phyloP scores from a whole-genome alignment of 306 rosid genomes.

The Corylus heterophylla region DNA sequence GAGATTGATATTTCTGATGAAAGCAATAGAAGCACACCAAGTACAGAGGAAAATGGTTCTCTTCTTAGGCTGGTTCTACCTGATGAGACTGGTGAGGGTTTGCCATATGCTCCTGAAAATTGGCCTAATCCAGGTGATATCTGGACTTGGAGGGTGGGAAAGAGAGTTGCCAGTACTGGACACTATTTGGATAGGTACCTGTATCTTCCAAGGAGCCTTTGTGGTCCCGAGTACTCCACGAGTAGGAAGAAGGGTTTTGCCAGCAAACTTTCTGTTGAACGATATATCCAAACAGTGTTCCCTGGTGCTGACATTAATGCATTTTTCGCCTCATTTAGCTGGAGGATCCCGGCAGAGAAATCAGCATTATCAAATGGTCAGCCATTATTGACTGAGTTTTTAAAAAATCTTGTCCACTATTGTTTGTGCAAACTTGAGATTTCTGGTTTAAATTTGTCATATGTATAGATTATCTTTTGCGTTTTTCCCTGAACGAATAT shows the following conservation, averaged over 20 bases:
- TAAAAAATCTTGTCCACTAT: background rate
- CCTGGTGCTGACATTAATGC: constrained; percentile 47
- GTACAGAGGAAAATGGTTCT: constrained; percentile 11
- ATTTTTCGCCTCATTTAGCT: constrained; percentile 67
- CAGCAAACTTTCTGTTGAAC: constrained; percentile 74
- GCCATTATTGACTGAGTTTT: constrained; percentile 5
- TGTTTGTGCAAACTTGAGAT: background rate
- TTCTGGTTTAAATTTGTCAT: background rate
- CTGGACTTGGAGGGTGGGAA: constrained; percentile 86
- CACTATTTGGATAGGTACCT: constrained; percentile 73
- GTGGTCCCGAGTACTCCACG: background rate
- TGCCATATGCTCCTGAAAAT: constrained; percentile 84
- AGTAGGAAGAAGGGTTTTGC: constrained; percentile 46
- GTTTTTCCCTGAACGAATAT: background rate
- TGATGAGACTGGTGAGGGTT: constrained; percentile 62
- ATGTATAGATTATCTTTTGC: background rate
- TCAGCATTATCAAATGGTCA: constrained; percentile 46
- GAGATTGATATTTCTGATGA: constrained; percentile 33
- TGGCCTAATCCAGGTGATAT: constrained; percentile 77
- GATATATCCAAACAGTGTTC: constrained; percentile 45
- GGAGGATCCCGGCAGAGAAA: constrained; percentile 68
- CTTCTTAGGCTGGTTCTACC: constrained; percentile 31
- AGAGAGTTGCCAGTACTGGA: constrained; percentile 52
- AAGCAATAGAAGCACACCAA: constrained; percentile 22
- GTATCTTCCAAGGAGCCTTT: constrained; percentile 58